Evolutionary conservation across 768 basidiomycete species (phyloP).

Genomic region (Serendipita sp.): DNA sequence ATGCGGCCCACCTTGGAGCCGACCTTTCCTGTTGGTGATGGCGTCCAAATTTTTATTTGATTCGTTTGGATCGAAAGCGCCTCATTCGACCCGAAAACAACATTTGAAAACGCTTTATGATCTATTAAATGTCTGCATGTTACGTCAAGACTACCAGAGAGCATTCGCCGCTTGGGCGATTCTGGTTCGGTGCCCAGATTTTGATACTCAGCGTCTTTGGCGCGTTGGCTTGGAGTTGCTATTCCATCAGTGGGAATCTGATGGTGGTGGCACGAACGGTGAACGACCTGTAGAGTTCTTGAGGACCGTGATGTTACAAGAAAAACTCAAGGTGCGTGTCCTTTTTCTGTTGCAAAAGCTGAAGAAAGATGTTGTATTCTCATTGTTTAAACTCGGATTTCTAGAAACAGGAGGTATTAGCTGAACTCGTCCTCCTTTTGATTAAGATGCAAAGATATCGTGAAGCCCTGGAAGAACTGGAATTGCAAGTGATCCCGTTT

Average conservation of each 20-base stretch:
- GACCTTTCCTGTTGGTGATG: conserved; percentile 1
- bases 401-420: conserved; percentile 60
- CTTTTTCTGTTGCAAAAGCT: not conserved
- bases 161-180: conserved; percentile 62
- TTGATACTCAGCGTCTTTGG: conserved; percentile 63
- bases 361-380: not conserved
- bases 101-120: conserved; percentile 66
- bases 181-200: conserved; percentile 59
- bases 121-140: conserved; percentile 53
- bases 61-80: conserved; percentile 33
- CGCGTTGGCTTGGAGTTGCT: conserved; percentile 46
- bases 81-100: conserved; percentile 43
- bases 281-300: conserved; percentile 41
- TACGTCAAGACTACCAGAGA: conserved; percentile 44
- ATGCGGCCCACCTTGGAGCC: conserved; percentile 9
- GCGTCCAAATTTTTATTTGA: conserved; percentile 39
- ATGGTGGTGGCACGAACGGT: conserved; percentile 18
- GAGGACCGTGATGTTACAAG: conserved; percentile 54
- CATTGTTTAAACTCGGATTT: not conserved
- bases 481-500: conserved; percentile 41
- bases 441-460: conserved; percentile 40
- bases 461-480: conserved; percentile 71
- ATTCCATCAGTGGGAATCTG: conserved; percentile 18
- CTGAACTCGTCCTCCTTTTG: conserved; percentile 56
- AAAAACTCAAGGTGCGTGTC: conserved; percentile 43